phyloP scores from a whole-genome alignment of 1,284 basidiomycete species.

The Cutaneotrichosporon daszewskae region DNA sequence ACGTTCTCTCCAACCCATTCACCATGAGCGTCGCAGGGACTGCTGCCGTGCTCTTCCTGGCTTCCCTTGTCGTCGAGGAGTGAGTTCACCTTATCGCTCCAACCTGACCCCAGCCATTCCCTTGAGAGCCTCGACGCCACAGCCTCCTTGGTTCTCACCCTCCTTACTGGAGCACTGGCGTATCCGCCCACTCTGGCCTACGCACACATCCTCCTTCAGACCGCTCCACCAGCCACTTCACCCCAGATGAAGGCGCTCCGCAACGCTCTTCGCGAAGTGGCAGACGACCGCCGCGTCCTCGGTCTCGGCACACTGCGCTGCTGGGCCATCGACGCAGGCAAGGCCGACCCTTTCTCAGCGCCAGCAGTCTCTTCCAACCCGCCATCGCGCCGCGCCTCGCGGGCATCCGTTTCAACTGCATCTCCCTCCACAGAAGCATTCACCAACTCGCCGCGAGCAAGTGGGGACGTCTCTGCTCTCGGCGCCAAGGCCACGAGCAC shows the following conservation, averaged over 20 bases:
- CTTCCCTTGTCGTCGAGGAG: conserved; percentile 49
- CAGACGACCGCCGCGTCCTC: conserved; percentile 36
- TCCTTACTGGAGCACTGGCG: conserved; percentile 70
- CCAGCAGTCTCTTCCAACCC: conserved; percentile 57
- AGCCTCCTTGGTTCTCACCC: conserved; percentile 65
- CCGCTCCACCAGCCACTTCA: conserved; percentile 62
- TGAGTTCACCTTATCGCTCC: conserved; percentile 39
- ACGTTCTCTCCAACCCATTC: conserved; percentile 49
- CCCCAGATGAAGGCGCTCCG: conserved; percentile 70
- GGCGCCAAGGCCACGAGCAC: no score
- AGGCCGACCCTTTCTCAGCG: conserved; percentile 7
- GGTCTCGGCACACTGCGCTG: conserved; percentile 35
- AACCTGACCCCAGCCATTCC: conserved; percentile 21
- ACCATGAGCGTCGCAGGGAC: conserved; percentile 45
- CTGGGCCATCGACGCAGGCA: conserved; percentile 36
- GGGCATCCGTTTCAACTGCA: conserved; percentile 58
- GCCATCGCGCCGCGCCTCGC: conserved; percentile 71
- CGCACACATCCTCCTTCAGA: conserved; percentile 78
- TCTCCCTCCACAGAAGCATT: conserved; percentile 25
- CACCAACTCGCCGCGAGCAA: conserved; percentile 2
- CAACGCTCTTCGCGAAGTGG: conserved; percentile 69
- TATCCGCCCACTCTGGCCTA: conserved; percentile 72
- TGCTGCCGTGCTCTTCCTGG: conserved; percentile 45
- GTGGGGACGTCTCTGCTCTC: neutral
- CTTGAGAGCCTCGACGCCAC: conserved; percentile 66